Evolutionary conservation across 2,329 filamentous ascomycete species (phyloP).

Genomic region (Aspergillus sp.): DNA sequence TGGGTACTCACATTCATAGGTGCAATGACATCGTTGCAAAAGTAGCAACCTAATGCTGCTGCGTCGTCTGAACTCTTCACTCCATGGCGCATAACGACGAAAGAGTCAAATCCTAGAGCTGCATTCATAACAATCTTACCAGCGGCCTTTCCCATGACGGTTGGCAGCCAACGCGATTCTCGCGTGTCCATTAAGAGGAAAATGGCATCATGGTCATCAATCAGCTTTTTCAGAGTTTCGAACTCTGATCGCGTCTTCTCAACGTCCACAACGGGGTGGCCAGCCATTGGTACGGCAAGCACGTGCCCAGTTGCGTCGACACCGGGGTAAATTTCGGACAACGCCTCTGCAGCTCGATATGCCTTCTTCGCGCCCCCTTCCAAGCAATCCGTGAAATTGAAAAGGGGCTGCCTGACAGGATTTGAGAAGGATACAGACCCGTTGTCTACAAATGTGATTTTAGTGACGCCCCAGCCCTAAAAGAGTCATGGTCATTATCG

Average conservation of each 20-base stretch:
- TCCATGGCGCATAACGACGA: constrained; percentile 95
- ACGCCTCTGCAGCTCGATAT: constrained; percentile 70
- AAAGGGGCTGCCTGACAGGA: constrained; percentile 90
- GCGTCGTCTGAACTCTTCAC: constrained; percentile 56
- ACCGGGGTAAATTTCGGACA: constrained; percentile 86
- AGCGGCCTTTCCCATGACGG: constrained; percentile 88
- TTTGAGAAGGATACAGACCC: constrained; percentile 93
- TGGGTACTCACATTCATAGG: constrained; percentile 74
- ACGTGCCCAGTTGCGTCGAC: constrained; percentile 77
- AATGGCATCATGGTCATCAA: constrained; percentile 83
- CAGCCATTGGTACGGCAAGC: constrained; percentile 90
- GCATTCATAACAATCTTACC: constrained; percentile 97
- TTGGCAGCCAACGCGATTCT: constrained; percentile 92
- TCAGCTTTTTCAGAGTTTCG: constrained; percentile 68
- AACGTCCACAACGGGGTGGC: constrained; percentile 79
- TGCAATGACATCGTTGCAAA: constrained; percentile 96
- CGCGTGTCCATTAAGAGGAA: constrained; percentile 97
- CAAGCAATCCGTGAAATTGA: constrained; percentile 83
- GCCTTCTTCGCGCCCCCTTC: constrained; percentile 84
- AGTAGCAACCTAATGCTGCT: constrained; percentile 85
- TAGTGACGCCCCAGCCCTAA: constrained; percentile 84
- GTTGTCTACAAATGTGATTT: constrained; percentile 95
- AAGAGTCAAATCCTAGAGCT: constrained; percentile 93
- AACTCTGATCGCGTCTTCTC: constrained; percentile 69
- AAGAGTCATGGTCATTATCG: neutral